A percentile compares a stretch with the other conserved stretches of the same genome.
Evolutionary conservation across 2,329 filamentous ascomycete species (phyloP).

Genomic region (Cytospora schulzeri): DNA sequence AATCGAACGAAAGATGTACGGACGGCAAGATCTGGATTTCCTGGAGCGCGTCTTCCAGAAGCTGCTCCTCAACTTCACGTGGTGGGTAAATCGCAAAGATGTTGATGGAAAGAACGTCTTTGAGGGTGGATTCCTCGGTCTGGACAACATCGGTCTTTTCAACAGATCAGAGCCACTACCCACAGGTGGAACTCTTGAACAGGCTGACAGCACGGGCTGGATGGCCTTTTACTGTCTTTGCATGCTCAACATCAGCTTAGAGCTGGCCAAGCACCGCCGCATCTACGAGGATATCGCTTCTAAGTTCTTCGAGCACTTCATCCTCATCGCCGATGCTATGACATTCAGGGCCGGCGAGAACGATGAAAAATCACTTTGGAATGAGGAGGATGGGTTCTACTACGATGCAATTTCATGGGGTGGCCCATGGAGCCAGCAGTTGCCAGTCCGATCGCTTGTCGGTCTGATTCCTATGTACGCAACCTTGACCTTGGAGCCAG

Average conservation of each 20-base stretch:
- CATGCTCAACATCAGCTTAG: conserved; percentile 96
- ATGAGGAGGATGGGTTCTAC: conserved; percentile 95
- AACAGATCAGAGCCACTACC: conserved; percentile 94
- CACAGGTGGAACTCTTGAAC: conserved; percentile 89
- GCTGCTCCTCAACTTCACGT: conserved; percentile 92
- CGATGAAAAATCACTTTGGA: conserved; percentile 87
- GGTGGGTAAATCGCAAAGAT: conserved; percentile 99
- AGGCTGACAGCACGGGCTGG: conserved; percentile 97
- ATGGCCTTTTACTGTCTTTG: conserved; percentile 97
- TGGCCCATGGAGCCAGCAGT: conserved; percentile 87
- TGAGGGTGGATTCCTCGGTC: conserved; percentile 90
- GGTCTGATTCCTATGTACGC: conserved; percentile 93
- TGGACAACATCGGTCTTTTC: conserved; percentile 97
- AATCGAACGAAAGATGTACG: conserved; percentile 97
- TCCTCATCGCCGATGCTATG: conserved; percentile 98
- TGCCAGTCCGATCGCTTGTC: conserved; percentile 89
- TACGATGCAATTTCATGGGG: conserved; percentile 98
- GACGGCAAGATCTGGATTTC: conserved; percentile 91
- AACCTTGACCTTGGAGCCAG: conserved; percentile 88
- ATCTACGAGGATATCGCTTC: conserved; percentile 97
- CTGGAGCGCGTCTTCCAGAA: conserved; percentile 97
- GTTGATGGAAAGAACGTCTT: conserved; percentile 95
- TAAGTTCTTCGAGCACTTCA: conserved; percentile 98
- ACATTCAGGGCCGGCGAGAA: conserved; percentile 71
- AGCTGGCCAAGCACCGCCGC: conserved; percentile 90